These are phyloP conservation scores for Paecilomyces sp. DNA, from an alignment of 2,329 filamentous ascomycete species.

Conservation along the genomic window DNA sequence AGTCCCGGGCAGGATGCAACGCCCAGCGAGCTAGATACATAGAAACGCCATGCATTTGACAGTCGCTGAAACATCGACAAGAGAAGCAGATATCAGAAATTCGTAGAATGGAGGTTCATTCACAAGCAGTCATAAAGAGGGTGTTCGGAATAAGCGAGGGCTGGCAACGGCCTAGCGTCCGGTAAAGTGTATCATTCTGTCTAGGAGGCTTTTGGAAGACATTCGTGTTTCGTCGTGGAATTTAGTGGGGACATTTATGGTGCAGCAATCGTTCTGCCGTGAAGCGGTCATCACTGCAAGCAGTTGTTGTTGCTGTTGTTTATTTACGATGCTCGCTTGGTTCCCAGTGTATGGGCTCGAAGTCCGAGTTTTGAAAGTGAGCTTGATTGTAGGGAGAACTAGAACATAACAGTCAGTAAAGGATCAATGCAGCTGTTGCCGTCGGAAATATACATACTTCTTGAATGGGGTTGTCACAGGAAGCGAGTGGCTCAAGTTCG, in stretches of 20 bases:
- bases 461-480: constrained; percentile 35
- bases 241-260: neutral
- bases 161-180: neutral
- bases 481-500: constrained; percentile 31
- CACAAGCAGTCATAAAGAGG: neutral
- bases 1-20: neutral
- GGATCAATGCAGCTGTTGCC: neutral
- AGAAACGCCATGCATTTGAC: neutral
- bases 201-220: neutral
- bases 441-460: constrained; percentile 24
- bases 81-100: neutral
- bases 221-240: neutral
- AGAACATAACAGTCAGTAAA: constrained; percentile 1
- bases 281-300: neutral
- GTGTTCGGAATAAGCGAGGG: neutral
- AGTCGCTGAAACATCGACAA: neutral
- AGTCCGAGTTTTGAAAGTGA: constrained; percentile 40
- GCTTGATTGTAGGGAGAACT: constrained; percentile 40
- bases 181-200: neutral
- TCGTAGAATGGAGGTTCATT: neutral
- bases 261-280: neutral
- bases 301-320: neutral
- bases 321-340: constrained; percentile 31
- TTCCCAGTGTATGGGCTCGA: constrained; percentile 39
- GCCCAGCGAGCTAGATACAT: neutral